phyloP scores from a whole-genome alignment of 2,329 filamentous ascomycete species.

The Aspergillus clavatus region DNA sequence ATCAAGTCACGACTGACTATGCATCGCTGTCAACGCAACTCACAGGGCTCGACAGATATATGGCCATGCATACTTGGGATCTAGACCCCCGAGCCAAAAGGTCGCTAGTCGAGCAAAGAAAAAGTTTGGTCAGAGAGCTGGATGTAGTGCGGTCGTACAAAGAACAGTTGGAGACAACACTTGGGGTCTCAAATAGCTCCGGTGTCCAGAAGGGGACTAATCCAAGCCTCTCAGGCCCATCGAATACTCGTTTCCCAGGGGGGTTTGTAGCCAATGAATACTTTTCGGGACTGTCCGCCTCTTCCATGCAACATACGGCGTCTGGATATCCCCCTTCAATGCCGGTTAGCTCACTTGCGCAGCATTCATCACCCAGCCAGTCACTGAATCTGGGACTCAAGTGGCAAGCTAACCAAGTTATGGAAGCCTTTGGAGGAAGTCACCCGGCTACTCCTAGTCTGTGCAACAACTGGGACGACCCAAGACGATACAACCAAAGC shows the following conservation, averaged over 20 bases:
- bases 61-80: constrained; percentile 37
- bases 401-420: not conserved
- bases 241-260: not conserved
- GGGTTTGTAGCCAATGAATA: not conserved
- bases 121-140: constrained; percentile 33
- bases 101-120: constrained; percentile 33
- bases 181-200: constrained; percentile 10
- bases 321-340: not conserved
- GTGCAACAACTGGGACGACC: not conserved
- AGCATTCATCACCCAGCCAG: not conserved
- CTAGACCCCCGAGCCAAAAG: constrained; percentile 32
- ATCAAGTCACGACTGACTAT: constrained; percentile 27
- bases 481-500: not conserved
- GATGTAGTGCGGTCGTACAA: constrained; percentile 34
- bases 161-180: constrained; percentile 30
- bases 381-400: not conserved
- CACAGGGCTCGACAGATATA: constrained; percentile 34
- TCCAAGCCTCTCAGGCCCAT: not conserved
- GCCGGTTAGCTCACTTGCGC: not conserved
- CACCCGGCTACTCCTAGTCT: not conserved
- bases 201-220: constrained; percentile 2
- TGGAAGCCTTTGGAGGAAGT: not conserved
- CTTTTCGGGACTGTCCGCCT: not conserved
- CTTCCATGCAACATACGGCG: not conserved
- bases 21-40: constrained; percentile 31